Percentiles rank a stretch among this genome's conserved stretches.
Evolutionary conservation across 192 early-diverging fungal genomes (phyloP).

Genomic region (Coemansia sp.): DNA sequence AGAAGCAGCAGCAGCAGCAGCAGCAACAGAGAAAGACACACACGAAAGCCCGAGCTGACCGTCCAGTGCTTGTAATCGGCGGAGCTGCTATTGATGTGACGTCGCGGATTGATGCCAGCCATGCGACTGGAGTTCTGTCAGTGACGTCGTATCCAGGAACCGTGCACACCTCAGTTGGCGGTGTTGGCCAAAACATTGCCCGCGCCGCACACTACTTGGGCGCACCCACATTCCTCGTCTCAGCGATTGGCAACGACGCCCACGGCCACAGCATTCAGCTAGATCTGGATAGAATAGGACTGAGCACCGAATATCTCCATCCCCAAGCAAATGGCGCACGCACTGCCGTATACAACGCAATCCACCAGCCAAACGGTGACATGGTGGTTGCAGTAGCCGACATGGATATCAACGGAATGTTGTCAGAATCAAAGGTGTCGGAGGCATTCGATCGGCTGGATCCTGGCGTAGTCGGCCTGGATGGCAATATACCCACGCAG

Average conservation of each 20-base stretch:
- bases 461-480: conserved; percentile 64
- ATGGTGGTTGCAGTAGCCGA: conserved; percentile 87
- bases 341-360: conserved; percentile 84
- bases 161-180: conserved; percentile 72
- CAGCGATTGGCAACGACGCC: conserved; percentile 74
- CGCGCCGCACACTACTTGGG: conserved; percentile 74
- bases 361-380: conserved; percentile 73
- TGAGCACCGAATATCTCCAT: conserved; percentile 58
- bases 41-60: background rate
- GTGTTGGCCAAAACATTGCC: conserved; percentile 93
- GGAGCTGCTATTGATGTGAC: conserved; percentile 87
- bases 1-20: too few species aligned
- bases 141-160: conserved; percentile 77
- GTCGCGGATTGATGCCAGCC: conserved; percentile 10
- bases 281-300: conserved; percentile 59
- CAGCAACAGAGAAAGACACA: background rate
- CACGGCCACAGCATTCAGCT: conserved; percentile 60
- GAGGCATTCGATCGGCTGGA: conserved; percentile 6
- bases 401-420: conserved; percentile 79
- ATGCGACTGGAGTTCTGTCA: conserved; percentile 12
- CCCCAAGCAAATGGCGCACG: conserved; percentile 20
- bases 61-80: conserved; percentile 80
- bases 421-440: conserved; percentile 33
- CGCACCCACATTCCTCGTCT: conserved; percentile 65
- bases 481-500: conserved; percentile 68